These are phyloP conservation scores for Polygonum maritimum DNA, from an alignment of 148 eudicot species.

Conservation along the genomic window DNA sequence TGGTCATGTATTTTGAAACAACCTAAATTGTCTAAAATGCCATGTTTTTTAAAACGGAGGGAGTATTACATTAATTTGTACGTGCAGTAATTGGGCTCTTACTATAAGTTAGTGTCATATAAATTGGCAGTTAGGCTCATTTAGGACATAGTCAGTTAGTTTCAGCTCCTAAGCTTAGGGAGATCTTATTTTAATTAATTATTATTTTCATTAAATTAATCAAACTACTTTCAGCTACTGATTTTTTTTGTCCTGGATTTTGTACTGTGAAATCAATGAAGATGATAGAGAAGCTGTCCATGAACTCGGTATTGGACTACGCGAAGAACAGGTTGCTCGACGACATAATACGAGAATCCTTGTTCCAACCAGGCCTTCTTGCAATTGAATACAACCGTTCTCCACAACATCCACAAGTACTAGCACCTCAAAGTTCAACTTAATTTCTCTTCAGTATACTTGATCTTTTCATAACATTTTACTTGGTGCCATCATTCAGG, in stretches of 20 bases:
- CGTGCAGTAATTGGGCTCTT: too few relatives aligned
- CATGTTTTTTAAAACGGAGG: too few relatives aligned
- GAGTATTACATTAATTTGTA: too few relatives aligned
- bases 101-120: background rate
- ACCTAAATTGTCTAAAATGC: too few relatives aligned
- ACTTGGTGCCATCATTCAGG: background rate
- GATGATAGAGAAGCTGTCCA: constrained; percentile 43
- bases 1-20: too few relatives aligned
- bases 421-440: background rate
- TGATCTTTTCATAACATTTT: background rate
- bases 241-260: background rate
- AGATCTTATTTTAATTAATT: background rate
- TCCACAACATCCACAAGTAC: background rate
- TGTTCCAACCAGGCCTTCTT: constrained; percentile 30
- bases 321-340: constrained; percentile 49
- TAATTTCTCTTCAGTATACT: background rate
- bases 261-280: constrained; percentile 13
- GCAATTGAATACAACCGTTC: constrained; percentile 38
- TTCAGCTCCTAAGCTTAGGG: background rate
- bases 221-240: background rate
- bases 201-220: too few relatives aligned
- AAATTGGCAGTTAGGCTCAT: background rate
- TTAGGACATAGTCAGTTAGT: background rate
- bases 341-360: constrained; percentile 45
- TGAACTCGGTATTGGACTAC: constrained; percentile 32